Evolutionary conservation across 202 grass and related monocot genomes (phyloP), one percentile per base, ranked within the genome.

Genomic region (Panicum virgatum): DNA sequence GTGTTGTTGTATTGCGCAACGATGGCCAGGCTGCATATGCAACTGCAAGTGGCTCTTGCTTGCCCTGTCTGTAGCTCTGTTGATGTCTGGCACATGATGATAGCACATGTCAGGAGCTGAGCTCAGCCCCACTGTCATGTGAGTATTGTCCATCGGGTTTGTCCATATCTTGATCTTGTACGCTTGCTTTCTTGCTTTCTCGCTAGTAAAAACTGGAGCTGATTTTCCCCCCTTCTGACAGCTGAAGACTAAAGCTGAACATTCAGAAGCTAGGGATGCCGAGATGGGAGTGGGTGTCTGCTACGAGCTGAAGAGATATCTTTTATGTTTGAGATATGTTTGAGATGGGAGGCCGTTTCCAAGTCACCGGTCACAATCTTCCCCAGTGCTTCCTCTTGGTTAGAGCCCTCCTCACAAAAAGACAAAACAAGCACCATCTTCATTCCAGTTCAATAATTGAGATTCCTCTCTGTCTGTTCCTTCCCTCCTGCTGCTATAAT

Each of bases 381-480:
- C 20, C 62, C 45, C 52, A 67, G 53, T 69, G 43, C 25, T 43
- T 52, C 34, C 32, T 80, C 7, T 52, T 63, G 62, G 61, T 80
- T 43, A 45, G 75, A 75, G 72, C 12, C 70, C 42, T 42, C 30
- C 61, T 69, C 69, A 62, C 44, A 43, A 27, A 27, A 68, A 74
- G 62, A 69, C 26, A 80, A 75, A 88, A 88, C 18, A 84, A 75
- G 30, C 32, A 39, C 9, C 59, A 42, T 63, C 29, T 50, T 27
- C 51, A 42, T 51, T 75, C 80, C 26, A 58, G 73, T 59, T 83
- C 80, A 88, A 75, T 79, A 79, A 88, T 84, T 79, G 80, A 84
- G 86, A 52, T 79, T 58, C 75, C 67, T 64, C 12, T 66, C 20
- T 87, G 29, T 88, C 80, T 39, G 27, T 67, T 61, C 59, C 59